phyloP scores from a whole-genome alignment of 139 green algal species.

The Volvox africanus region DNA sequence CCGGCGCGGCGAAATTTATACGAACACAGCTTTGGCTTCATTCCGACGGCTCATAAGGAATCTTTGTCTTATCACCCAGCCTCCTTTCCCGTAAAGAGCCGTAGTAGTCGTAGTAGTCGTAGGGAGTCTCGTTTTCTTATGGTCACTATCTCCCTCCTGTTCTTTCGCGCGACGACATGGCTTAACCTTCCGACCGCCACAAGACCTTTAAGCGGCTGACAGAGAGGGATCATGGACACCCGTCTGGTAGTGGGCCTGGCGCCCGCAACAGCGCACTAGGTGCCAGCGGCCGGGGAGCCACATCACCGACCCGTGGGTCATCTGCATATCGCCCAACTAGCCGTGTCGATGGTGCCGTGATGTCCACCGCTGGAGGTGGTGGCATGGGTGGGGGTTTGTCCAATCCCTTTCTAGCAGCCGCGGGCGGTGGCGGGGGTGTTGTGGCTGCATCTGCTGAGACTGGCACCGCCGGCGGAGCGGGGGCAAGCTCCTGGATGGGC shows the following conservation, averaged over 20 bases:
- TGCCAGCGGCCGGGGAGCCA: not conserved
- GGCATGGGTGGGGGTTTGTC: not conserved
- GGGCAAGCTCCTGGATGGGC: constrained; percentile 27
- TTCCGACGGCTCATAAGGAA: not conserved
- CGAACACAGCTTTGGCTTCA: not conserved
- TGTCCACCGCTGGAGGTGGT: not conserved
- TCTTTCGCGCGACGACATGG: not conserved
- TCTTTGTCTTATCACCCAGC: not conserved
- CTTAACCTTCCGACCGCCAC: too few relatives aligned
- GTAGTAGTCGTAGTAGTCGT: not conserved
- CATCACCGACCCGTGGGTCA: not conserved
- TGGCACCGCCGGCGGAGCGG: not conserved
- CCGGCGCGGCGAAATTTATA: not conserved
- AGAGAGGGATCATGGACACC: constrained; percentile 39
- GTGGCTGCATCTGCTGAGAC: not conserved
- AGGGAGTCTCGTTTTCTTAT: not conserved
- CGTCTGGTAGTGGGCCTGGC: too few relatives aligned
- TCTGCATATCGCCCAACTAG: not conserved
- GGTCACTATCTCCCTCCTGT: not conserved
- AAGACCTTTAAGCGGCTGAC: constrained; percentile 70
- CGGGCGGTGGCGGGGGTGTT: not conserved
- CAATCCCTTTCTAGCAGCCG: not conserved
- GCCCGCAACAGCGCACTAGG: not conserved
- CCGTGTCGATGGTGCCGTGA: not conserved
- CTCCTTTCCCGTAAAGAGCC: not conserved